These are phyloP conservation scores for Apiospora phragmitis DNA, from an alignment of 2,329 filamentous ascomycete species.

Conservation along the genomic window DNA sequence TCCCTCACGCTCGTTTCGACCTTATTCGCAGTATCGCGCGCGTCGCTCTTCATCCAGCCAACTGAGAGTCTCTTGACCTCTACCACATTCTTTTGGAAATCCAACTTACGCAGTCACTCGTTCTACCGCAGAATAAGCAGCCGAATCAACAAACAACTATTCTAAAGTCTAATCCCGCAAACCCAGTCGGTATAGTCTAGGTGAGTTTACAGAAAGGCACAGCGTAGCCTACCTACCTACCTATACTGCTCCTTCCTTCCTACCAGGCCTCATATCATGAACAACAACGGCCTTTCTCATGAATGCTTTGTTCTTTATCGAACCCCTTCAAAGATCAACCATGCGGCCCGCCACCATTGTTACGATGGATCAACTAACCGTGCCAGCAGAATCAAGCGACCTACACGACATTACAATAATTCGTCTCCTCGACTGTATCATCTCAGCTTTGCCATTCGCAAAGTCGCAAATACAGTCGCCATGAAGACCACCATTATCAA, in stretches of 20 bases:
- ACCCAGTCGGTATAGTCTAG: neutral
- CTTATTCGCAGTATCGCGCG: slow-evolving; percentile 11
- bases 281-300: neutral
- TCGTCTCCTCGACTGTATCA: neutral
- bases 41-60: slow-evolving; percentile 14
- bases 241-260: neutral
- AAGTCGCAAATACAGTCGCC: neutral
- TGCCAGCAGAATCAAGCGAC: neutral
- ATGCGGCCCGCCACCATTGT: neutral
- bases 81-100: slow-evolving; percentile 21
- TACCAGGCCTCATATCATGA: neutral
- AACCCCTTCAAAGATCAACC: neutral
- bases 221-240: neutral
- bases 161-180: neutral
- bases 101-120: slow-evolving; percentile 13
- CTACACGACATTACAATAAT: neutral
- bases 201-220: neutral
- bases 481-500: slow-evolving; percentile 52
- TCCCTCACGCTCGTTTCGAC: slow-evolving; percentile 12
- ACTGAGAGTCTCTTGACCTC: slow-evolving; percentile 19
- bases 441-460: neutral
- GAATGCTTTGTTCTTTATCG: neutral
- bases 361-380: neutral
- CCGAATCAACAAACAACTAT: neutral
- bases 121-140: neutral